Evolutionary conservation across 2,329 filamentous ascomycete genomes (phyloP), one percentile per base, ranked within the genome.

Genomic region (Fusarium temperatum): DNA sequence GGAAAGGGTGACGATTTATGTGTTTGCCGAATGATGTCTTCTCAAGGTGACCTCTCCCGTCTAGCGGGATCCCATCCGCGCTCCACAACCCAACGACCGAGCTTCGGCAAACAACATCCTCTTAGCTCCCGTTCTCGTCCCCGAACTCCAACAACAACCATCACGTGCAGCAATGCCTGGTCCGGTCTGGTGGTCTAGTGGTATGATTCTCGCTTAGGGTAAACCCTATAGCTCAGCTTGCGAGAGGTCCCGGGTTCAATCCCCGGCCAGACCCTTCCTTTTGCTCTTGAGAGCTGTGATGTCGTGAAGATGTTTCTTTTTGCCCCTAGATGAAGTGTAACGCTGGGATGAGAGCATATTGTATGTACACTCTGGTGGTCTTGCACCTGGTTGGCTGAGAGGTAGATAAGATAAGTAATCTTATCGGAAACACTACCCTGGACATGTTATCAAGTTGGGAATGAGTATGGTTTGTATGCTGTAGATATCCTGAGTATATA

Each of bases 161-260:
- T 45, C 64, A 62, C 62, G 55, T 65, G 62, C 56, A 15, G 3
- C 2, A 30, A 22, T 60, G 30, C 12, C 15, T 60, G 28, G 18
- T 15, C 6, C 22, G 84, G 83, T 84, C 83, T 84, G 83, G 81
- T 89, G 87, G 88, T 89, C 88, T 90, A 89, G 89, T 87, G 89
- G 89, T 90, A 91, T 90, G 88, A 90, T 91, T 90, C 89, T 89
- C 88, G 89, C 89, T 90, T 90, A 91, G 89, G 89, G 89, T 80
- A 76, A 74, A 83, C 81, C 81, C 82, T 80, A 75, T 36, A 80
- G 81, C 80, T 74, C 32, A 65, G 74, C 70, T 77, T 84, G 83
- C 82, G 82, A 83, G 82, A 84, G 83, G 83, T 84, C 83, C 82
- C 82, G 82, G 82, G 83, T 83, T 84, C 83, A 82, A 84, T 84